Evolutionary conservation across 352 stramenopile genomes (phyloP).

Genomic region (Globisporangium abappressorium): DNA sequence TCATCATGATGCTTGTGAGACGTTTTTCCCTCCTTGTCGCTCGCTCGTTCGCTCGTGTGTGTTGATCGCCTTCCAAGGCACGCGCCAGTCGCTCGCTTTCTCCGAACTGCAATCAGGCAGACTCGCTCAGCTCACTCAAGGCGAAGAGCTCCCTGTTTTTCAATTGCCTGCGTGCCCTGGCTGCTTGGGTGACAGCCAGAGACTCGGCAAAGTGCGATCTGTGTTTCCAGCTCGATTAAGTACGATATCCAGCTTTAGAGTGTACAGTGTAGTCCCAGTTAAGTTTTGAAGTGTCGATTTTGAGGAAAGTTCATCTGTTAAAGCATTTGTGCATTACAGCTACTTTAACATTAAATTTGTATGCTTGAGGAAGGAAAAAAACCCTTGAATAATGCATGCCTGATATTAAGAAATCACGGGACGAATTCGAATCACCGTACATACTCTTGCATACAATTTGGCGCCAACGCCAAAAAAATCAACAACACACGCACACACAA

Average conservation of each 20-base stretch:
- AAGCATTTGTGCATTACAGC: neutral
- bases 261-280: neutral
- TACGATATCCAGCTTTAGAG: neutral
- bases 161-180: neutral
- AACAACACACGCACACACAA: neutral
- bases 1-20: slow-evolving; percentile 9
- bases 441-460: neutral
- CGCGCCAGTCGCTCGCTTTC: neutral
- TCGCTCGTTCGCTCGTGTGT: neutral
- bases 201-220: neutral
- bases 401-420: neutral
- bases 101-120: slow-evolving; percentile 7
- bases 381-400: neutral
- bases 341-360: neutral
- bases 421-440: neutral
- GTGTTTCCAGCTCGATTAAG: neutral
- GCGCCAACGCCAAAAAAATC: neutral
- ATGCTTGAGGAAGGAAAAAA: neutral
- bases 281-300: neutral
- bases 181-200: slow-evolving; percentile 7
- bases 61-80: neutral
- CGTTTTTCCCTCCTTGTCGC: neutral
- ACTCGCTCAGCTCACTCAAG: neutral
- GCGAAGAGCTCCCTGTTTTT: neutral
- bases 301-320: neutral